Base-by-base conservation (phyloP, 495 filamentous ascomycete genomes). In the Penicillium goetzii region DNA sequence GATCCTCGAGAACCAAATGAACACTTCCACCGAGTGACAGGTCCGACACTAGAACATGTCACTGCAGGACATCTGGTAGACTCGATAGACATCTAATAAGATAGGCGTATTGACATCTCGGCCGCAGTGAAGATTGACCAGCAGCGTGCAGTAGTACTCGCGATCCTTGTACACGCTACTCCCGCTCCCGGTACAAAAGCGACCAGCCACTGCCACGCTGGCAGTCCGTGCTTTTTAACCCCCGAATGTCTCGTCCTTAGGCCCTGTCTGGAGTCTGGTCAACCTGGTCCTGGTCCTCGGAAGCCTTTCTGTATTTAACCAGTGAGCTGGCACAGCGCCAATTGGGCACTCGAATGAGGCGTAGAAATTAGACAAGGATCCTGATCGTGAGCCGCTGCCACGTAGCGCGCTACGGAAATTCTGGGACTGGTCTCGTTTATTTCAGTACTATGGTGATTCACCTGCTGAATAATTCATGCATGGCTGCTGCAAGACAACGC, bases 201-300 rank as follows among this genome's bases (percentile, higher is more conserved):
- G 52, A 58, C 53, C 38, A 50, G 53, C 68, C 68, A 70, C 68
- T 68, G 68, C 65, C 68, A 70, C 47, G 53, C 53, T 70, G 68
- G 68, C 68, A 70, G 68, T 70, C 68, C 50, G 68, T 65, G 68
- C 65, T 67, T 59, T 56, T 34, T 17, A 28, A 17, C 14, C 30
- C 33, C 23, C 30, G 14, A 43, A 52, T 28, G 6, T 56, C 21
- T 19, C 28, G 43, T 49, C 43, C 14, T 51, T 49, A 47, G 40
- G 19, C 23, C 21, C 41, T 47, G 25, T n/a, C 28, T 19, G 30
- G n/a, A 6, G 2, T 6, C 28, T 7, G 9, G 30, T 32, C 30
- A 32, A 32, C 30, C 23, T 59, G 9, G 21, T 38, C 32, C 47
- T 32, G 32, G 21, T 17, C 17, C 28, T 51, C 41, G 58, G 26